Base-by-base conservation (phyloP, 164 flowering plant genomes). In the Cinnamomum chago region DNA sequence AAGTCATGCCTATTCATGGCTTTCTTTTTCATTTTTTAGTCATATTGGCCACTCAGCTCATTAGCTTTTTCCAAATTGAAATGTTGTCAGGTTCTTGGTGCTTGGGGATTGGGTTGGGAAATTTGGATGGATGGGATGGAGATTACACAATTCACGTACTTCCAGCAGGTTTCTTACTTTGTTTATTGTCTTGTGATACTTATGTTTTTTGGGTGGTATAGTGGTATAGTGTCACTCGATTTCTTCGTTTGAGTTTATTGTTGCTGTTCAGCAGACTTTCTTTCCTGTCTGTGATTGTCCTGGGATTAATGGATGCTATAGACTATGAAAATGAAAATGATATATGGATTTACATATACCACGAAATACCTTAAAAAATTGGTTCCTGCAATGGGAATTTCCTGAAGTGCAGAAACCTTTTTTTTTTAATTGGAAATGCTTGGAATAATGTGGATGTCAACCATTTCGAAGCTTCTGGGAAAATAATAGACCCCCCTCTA, bases 51-150 rank as follows among this genome's bases (percentile, higher is more conserved):
- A 33, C 12, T 35, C 74, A 33, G 23, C n/a, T 69, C 27, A 25
- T 50, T 67, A 68, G 17, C 20, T 35, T 65, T 50, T 23, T 72
- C 10, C 67, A 28, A 18, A 67, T 71, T 60, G 24, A 77, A 65
- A 70, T 35, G n/a, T 50, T 72, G 35, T 58, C 74, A 95, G 99
- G 99, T 95, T 70, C 97, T 95, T 76, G 99, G 99, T 81, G 98
- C 99, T 27, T 95, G 99, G 97, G 99, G 99, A 71, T 85, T 95
- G 83, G 99, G 99, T 73, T 93, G 99, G 99, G 99, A 95, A 84
- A 81, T 95, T 68, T 95, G 99, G 99, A 93, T 95, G 99, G 98
- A 95, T 84, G 99, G 99, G 58, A 95, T 95, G 98, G 99, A 95
- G 87, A 90, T 95, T 75, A 93, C 99, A 69, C 99, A 95, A 77